Conservation (phyloP, 768 basidiomycete genomes). For the Termitomyces sp. region DNA sequence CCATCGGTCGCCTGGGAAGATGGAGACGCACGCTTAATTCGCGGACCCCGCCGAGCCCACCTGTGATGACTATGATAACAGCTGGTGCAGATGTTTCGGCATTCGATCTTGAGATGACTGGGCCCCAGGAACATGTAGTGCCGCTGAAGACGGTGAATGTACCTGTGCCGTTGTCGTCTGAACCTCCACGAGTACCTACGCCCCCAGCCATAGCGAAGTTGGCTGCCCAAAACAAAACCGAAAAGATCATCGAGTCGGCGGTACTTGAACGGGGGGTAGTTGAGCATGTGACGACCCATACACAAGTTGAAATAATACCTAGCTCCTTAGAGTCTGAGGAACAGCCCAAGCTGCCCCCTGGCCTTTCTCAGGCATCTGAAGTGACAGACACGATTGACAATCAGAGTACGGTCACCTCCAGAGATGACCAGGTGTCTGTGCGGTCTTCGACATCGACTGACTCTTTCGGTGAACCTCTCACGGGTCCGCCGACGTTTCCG, state of each 20-base stretch:
- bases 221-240: background rate
- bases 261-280: background rate
- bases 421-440: conserved; percentile 26
- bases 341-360: conserved; percentile 1
- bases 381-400: background rate
- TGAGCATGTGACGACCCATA: background rate
- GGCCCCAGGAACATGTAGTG: conserved; percentile 47
- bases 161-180: conserved; percentile 7
- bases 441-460: conserved; percentile 40
- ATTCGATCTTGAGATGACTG: conserved; percentile 63
- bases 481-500: conserved; percentile 31
- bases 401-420: background rate
- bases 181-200: conserved; percentile 1
- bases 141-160: background rate
- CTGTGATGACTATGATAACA: conserved; percentile 21
- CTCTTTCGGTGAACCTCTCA: conserved; percentile 42
- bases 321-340: background rate
- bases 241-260: background rate
- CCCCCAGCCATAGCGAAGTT: background rate
- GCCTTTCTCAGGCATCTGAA: background rate
- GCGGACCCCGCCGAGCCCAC: conserved; percentile 14
- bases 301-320: background rate
- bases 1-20: conserved; percentile 75
- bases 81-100: conserved; percentile 52
- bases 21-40: conserved; percentile 77